Evolutionary conservation across 2,329 filamentous ascomycete species (phyloP), one percentile per base, ranked within the genome.

Genomic region (Cladorrhinum sp.): DNA sequence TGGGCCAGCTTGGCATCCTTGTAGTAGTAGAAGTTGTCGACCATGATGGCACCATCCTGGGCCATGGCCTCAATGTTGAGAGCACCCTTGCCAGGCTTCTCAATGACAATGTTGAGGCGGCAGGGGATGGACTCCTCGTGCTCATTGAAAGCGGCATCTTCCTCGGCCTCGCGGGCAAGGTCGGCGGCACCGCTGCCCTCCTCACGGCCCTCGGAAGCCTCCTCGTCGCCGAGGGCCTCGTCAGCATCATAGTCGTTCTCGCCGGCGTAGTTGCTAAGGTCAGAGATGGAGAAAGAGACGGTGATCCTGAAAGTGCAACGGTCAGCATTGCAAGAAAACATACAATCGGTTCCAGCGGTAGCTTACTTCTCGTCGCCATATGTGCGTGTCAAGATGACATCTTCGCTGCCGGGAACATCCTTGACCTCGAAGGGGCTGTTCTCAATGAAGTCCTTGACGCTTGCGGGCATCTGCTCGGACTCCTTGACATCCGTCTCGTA

Each of bases 1-100:
- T 91, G 86, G 48, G 94, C 92, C 66, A 96, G 79, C 61, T 89
- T 87, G 63, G 89, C 82, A 69, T 93, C 88, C 69, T 85, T 81
- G 80, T 92, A 96, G 83, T 92, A 94, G 77, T 89, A 92, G 71
- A 98, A 85, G 78, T 95, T 94, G 74, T 97, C 91, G 72, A 98
- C 89, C 69, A 92, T 81, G 75, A 98, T 88, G 74, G 87, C 81
- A 70, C 93, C 92, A 68, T 96, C 91, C 78, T 95, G 89, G 30
- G 91, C 92, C 63, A 90, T 81, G 62, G 92, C 90, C 75, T 96
- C 92, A 69, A 99, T 87, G 76, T 90, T 87, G 66, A 99, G 83
- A 26, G 92, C 92, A 63, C 94, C 93, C 72, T 91, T 89, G 77
- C 84, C 85, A 62, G 89, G 82, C 82, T 96, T 96, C 82, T 96